These are phyloP conservation scores for Bertia moriformis DNA, from an alignment of 2,329 filamentous ascomycete genomes.

Conservation along the genomic window DNA sequence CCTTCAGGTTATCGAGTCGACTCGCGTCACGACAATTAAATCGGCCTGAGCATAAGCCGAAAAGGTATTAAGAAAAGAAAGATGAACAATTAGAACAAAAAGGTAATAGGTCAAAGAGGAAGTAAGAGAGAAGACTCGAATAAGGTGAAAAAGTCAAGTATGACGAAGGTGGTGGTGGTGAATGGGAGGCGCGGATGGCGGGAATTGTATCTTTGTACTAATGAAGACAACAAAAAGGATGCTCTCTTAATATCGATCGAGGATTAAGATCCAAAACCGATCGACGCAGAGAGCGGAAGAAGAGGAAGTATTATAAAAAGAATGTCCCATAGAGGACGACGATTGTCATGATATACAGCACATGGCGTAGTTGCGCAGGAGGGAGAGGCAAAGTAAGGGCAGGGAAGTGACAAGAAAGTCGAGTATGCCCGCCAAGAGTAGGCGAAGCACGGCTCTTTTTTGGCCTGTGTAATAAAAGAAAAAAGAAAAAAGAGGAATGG, in stretches of 20 bases:
- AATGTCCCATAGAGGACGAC: not conserved
- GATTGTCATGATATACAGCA: conserved; percentile 1
- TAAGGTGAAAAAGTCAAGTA: not conserved
- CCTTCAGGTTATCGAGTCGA: not conserved
- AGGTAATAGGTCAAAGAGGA: not conserved
- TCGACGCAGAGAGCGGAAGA: not conserved
- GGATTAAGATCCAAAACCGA: not conserved
- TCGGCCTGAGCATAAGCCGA: too few relatives aligned
- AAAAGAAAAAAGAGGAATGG: too few relatives aligned
- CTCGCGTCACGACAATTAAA: too few relatives aligned
- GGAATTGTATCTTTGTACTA: not conserved
- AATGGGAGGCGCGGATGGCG: not conserved
- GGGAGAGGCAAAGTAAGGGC: not conserved
- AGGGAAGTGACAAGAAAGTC: not conserved
- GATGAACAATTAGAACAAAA: too few relatives aligned
- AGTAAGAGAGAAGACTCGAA: too few relatives aligned
- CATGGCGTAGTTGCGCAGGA: too few relatives aligned
- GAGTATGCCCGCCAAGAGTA: not conserved
- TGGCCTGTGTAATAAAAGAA: too few relatives aligned
- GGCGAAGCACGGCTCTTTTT: not conserved
- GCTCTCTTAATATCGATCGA: conserved; percentile 1
- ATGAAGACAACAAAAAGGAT: not conserved
- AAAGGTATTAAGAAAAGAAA: too few relatives aligned
- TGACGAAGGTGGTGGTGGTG: not conserved
- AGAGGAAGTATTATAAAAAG: not conserved